Conservation (phyloP, 164 flowering plant species). For the Dillenia suffruticosa region DNA sequence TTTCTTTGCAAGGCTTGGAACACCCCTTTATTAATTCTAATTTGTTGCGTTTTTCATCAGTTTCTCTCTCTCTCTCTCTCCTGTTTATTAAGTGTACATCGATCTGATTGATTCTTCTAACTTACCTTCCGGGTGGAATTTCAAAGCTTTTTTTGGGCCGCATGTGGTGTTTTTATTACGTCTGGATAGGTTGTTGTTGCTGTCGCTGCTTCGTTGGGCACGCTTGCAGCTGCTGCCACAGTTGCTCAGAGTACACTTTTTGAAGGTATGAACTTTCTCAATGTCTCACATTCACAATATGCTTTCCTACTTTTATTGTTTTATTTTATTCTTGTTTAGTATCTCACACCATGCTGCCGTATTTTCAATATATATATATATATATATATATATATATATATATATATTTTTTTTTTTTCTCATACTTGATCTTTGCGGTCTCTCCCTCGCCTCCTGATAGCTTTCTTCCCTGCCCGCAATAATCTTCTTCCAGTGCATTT, state of each 20-base stretch:
- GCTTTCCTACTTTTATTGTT: neutral
- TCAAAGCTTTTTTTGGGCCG: conserved; percentile 1
- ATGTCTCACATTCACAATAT: neutral
- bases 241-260: conserved; percentile 15
- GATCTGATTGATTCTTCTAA: neutral
- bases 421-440: too few relatives aligned
- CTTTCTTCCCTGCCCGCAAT: too few relatives aligned
- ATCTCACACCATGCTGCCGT: too few relatives aligned
- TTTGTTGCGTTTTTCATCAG: neutral
- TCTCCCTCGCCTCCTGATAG: too few relatives aligned
- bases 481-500: too few relatives aligned
- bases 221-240: conserved; percentile 29
- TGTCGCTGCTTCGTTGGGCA: conserved; percentile 50
- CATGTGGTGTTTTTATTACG: conserved; percentile 12
- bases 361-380: too few relatives aligned
- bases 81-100: conserved; percentile 1
- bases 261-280: conserved; percentile 28
- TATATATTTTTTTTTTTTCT: too few relatives aligned
- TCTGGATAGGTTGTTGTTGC: conserved; percentile 36
- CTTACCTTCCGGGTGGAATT: conserved; percentile 12
- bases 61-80: conserved; percentile 7
- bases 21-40: neutral
- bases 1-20: conserved; percentile 5
- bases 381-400: too few relatives aligned
- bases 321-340: neutral